These are phyloP conservation scores for Priceomyces carsonii DNA, from an alignment of 805 yeast species.

Conservation along the genomic window DNA sequence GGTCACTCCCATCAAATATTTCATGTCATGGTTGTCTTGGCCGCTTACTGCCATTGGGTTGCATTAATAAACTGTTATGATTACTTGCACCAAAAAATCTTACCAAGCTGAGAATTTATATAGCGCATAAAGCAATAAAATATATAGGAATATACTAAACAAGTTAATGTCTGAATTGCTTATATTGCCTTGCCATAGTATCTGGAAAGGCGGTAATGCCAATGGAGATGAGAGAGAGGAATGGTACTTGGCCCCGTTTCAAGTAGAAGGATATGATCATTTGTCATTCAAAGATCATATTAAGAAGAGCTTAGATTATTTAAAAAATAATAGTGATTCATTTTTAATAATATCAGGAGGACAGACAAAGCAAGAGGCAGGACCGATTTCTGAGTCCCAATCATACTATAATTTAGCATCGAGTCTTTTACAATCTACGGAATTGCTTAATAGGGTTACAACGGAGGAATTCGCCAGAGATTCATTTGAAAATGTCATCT, in stretches of 20 bases:
- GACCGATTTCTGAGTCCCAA: conserved; percentile 59
- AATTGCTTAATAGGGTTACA: conserved; percentile 28
- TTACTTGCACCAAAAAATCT: conserved; percentile 38
- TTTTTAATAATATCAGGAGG: conserved; percentile 65
- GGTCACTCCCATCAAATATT: conserved; percentile 89
- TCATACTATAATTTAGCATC: conserved; percentile 53
- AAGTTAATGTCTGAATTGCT: conserved; percentile 19
- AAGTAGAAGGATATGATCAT: conserved; percentile 69
- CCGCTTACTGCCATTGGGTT: conserved; percentile 70
- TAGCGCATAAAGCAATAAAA: not conserved
- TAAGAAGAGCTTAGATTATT: conserved; percentile 36
- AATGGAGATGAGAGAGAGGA: conserved; percentile 51
- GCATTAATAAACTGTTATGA: conserved; percentile 62
- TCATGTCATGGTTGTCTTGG: conserved; percentile 74
- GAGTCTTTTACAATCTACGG: conserved; percentile 18
- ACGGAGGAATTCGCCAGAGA: conserved; percentile 78
- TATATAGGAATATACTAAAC: not conserved
- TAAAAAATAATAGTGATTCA: conserved; percentile 28
- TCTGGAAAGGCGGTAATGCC: conserved; percentile 50
- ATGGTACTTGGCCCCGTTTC: conserved; percentile 72
- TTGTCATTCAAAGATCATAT: conserved; percentile 65
- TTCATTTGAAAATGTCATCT: conserved; percentile 74
- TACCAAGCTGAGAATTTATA: not conserved
- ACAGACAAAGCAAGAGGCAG: conserved; percentile 59
- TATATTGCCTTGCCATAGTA: conserved; percentile 54